These are phyloP conservation scores for Fusarium napiforme DNA, from an alignment of 2,329 filamentous ascomycete species.

Conservation along the genomic window DNA sequence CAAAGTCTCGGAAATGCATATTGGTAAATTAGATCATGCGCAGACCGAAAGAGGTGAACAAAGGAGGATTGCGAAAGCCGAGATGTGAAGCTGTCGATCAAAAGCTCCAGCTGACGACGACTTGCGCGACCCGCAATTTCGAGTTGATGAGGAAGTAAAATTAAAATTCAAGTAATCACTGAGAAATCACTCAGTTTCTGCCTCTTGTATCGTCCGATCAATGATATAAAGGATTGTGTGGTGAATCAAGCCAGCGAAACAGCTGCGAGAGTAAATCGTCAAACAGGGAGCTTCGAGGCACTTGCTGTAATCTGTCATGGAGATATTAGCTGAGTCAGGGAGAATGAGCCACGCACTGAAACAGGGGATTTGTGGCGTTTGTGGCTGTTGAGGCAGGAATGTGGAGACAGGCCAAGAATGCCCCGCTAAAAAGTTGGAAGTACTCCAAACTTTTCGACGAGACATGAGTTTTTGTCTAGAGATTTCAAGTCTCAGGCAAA, in stretches of 20 bases:
- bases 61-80: constrained; percentile 31
- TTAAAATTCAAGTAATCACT: not conserved
- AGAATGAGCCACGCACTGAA: constrained; percentile 20
- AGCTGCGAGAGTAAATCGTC: constrained; percentile 34
- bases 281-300: constrained; percentile 41
- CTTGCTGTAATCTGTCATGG: constrained; percentile 41
- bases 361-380: constrained; percentile 29
- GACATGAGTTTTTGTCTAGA: constrained; percentile 23
- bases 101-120: constrained; percentile 37
- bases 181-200: not conserved
- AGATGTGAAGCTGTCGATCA: constrained; percentile 16
- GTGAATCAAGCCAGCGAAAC: constrained; percentile 34
- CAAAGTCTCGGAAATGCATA: constrained; percentile 60
- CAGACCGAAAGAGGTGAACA: constrained; percentile 8
- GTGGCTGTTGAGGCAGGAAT: constrained; percentile 8
- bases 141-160: not conserved
- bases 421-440: constrained; percentile 48
- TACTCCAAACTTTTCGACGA: constrained; percentile 43
- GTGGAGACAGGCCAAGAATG: constrained; percentile 13
- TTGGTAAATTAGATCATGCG: constrained; percentile 46
- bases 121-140: constrained; percentile 35
- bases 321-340: constrained; percentile 43
- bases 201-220: not conserved
- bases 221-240: constrained; percentile 13
- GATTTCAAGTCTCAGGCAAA: constrained; percentile 35